Evolutionary conservation across 148 eudicot species (phyloP).

Genomic region (Rhododendron kiyosumense): DNA sequence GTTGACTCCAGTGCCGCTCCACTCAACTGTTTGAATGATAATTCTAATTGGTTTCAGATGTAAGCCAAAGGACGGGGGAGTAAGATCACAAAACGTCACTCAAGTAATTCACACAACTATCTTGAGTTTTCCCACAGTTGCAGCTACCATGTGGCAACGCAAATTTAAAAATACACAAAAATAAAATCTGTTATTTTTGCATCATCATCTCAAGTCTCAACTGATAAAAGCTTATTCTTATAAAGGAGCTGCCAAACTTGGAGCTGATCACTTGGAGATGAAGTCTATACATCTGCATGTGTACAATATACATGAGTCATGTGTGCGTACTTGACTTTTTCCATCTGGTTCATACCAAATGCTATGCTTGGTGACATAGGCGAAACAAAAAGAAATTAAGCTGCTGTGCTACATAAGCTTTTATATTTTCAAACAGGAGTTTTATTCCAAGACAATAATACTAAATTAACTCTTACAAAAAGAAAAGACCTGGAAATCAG

Average conservation of each 20-base stretch:
- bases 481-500: not conserved
- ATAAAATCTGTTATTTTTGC: not conserved
- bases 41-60: not conserved
- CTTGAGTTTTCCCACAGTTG: not conserved
- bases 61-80: not conserved
- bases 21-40: not conserved
- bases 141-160: not conserved
- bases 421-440: not conserved
- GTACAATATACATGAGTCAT: not conserved
- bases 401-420: not conserved
- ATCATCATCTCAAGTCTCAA: not conserved
- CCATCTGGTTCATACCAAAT: not conserved
- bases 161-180: not conserved
- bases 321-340: not conserved
- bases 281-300: not conserved
- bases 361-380: not conserved
- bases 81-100: not conserved
- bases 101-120: not conserved
- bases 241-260: not conserved
- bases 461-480: not conserved
- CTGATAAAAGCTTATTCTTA: not conserved
- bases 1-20: not conserved
- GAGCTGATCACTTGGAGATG: not conserved
- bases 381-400: not conserved
- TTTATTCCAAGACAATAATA: not conserved